These are phyloP conservation scores for Didymella exigua DNA, from an alignment of 2,329 filamentous ascomycete genomes.

Conservation along the genomic window DNA sequence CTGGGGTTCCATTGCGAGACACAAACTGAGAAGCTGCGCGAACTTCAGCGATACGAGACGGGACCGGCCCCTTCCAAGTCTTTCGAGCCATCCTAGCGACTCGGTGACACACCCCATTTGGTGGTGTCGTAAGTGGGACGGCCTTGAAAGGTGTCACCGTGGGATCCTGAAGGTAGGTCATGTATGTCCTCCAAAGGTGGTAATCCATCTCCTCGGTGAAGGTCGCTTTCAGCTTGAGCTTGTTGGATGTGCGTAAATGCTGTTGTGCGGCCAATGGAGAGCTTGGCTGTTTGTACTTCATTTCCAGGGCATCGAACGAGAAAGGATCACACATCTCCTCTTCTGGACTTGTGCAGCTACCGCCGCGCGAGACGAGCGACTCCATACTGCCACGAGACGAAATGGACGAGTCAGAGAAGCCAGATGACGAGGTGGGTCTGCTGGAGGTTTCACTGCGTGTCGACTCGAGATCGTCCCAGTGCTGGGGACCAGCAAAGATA, in stretches of 20 bases:
- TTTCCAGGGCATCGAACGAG: conserved; percentile 49
- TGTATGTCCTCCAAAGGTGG: conserved; percentile 70
- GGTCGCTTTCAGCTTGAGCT: conserved; percentile 51
- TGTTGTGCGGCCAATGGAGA: conserved; percentile 42
- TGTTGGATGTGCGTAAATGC: conserved; percentile 43
- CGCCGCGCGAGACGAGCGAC: conserved; percentile 63
- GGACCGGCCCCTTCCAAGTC: conserved; percentile 61
- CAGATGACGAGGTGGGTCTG: conserved; percentile 64
- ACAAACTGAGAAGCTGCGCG: conserved; percentile 25
- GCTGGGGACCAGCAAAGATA: conserved; percentile 34
- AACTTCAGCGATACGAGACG: conserved; percentile 33
- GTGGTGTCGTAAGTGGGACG: conserved; percentile 66
- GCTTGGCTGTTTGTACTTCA: conserved; percentile 35
- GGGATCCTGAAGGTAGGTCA: conserved; percentile 68
- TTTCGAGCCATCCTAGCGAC: conserved; percentile 66
- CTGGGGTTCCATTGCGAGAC: conserved; percentile 49
- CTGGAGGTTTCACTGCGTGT: conserved; percentile 53
- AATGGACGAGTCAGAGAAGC: conserved; percentile 66
- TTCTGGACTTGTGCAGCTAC: conserved; percentile 66
- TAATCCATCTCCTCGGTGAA: conserved; percentile 70
- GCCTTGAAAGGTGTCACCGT: conserved; percentile 71
- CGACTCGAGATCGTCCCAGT: conserved; percentile 42
- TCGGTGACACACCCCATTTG: conserved; percentile 67
- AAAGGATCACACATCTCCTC: conserved; percentile 65
- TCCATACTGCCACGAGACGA: conserved; percentile 64